Evolutionary conservation across 2,329 filamentous ascomycete species (phyloP).

Genomic region (Mariannaea sp.): DNA sequence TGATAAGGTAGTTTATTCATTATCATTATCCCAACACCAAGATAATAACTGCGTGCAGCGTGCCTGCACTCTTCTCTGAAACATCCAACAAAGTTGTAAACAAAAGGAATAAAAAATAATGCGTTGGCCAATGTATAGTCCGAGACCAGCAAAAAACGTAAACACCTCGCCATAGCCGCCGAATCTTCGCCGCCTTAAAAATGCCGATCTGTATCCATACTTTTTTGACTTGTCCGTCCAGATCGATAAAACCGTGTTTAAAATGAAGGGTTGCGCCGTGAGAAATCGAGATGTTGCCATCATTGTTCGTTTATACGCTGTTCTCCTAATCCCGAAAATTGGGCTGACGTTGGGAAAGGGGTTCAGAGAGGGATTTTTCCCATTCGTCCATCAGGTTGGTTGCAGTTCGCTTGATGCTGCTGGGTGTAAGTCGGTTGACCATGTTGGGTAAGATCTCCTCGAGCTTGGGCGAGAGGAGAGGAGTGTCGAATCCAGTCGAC

Average conservation of each 20-base stretch:
- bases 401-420: conserved; percentile 81
- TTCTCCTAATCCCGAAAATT: conserved; percentile 43
- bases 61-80: neutral
- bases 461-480: conserved; percentile 49
- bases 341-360: conserved; percentile 35
- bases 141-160: conserved; percentile 20
- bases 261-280: conserved; percentile 26
- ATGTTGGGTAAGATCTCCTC: conserved; percentile 69
- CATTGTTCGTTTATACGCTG: conserved; percentile 26
- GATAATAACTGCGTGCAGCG: conserved; percentile 16
- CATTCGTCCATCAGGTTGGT: conserved; percentile 87
- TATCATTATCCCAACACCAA: conserved; percentile 42
- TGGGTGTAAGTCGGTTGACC: conserved; percentile 72
- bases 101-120: conserved; percentile 16
- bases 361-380: conserved; percentile 65
- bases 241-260: conserved; percentile 29
- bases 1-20: conserved; percentile 41
- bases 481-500: conserved; percentile 38
- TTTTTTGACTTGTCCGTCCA: conserved; percentile 21
- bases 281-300: conserved; percentile 14
- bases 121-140: conserved; percentile 21
- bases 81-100: conserved; percentile 17
- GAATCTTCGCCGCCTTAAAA: conserved; percentile 28
- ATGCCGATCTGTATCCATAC: conserved; percentile 30
- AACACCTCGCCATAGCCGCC: conserved; percentile 23